These are phyloP conservation scores for Microdochium trichocladiopsis DNA, from an alignment of 2,329 filamentous ascomycete species.

Conservation along the genomic window DNA sequence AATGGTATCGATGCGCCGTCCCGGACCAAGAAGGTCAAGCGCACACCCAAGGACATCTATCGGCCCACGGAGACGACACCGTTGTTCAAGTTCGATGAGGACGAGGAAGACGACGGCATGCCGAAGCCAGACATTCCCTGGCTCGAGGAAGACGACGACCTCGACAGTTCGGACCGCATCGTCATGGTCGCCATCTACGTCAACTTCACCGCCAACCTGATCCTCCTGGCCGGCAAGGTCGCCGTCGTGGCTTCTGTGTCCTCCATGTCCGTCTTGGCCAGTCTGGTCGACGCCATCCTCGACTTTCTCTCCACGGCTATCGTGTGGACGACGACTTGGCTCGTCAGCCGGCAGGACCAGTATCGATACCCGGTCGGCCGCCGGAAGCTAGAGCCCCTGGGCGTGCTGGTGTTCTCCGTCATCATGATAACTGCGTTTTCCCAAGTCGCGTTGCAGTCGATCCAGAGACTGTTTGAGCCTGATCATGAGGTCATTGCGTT, in stretches of 20 bases:
- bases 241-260: slow-evolving; percentile 70
- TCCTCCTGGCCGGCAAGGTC: slow-evolving; percentile 67
- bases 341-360: slow-evolving; percentile 67
- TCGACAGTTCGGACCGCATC: slow-evolving; percentile 67
- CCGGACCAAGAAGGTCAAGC: slow-evolving; percentile 50
- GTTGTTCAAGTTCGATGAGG: slow-evolving; percentile 46
- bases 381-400: slow-evolving; percentile 69
- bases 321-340: slow-evolving; percentile 68
- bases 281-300: slow-evolving; percentile 70
- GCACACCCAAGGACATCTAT: slow-evolving; percentile 83
- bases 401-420: slow-evolving; percentile 73
- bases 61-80: slow-evolving; percentile 65
- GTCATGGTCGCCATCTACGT: slow-evolving; percentile 85
- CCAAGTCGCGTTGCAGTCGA: slow-evolving; percentile 67
- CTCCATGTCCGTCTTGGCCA: slow-evolving; percentile 75
- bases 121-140: slow-evolving; percentile 57
- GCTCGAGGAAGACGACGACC: slow-evolving; percentile 61
- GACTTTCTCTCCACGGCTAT: slow-evolving; percentile 79
- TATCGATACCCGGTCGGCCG: slow-evolving; percentile 75
- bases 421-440: slow-evolving; percentile 84
- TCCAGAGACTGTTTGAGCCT: slow-evolving; percentile 52
- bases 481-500: slow-evolving; percentile 68
- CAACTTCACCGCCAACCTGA: slow-evolving; percentile 71
- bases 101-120: slow-evolving; percentile 30
- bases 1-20: no score